Conservation (phyloP, 2,329 filamentous ascomycete genomes). For the Arachnopeziza araneosa region DNA sequence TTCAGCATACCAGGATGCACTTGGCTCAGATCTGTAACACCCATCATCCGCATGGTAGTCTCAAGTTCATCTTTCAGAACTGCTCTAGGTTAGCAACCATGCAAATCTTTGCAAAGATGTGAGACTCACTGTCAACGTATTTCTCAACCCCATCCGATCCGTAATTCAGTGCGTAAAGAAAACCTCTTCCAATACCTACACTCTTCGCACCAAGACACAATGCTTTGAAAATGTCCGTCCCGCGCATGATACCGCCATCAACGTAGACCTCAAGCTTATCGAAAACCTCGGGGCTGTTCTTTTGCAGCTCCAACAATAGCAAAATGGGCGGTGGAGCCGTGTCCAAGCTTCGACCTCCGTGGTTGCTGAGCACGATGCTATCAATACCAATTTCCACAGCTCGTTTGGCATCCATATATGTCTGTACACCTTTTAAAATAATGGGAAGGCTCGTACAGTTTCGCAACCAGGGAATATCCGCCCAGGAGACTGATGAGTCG, state of each 20-base stretch:
- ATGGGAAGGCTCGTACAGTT: slow-evolving; percentile 49
- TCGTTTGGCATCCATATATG: slow-evolving; percentile 54
- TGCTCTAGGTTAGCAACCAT: slow-evolving; percentile 20
- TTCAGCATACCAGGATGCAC: slow-evolving; percentile 58
- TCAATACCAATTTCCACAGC: slow-evolving; percentile 57
- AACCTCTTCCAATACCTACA: slow-evolving; percentile 57
- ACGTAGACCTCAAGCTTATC: slow-evolving; percentile 55
- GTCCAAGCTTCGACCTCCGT: slow-evolving; percentile 56
- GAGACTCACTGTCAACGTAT: slow-evolving; percentile 44
- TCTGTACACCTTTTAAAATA: slow-evolving; percentile 67
- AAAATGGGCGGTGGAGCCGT: slow-evolving; percentile 50
- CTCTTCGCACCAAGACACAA: slow-evolving; percentile 59
- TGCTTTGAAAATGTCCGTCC: slow-evolving; percentile 63
- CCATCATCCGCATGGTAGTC: slow-evolving; percentile 61
- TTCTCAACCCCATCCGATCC: slow-evolving; percentile 53
- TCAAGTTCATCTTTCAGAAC: slow-evolving; percentile 56
- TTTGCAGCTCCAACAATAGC: slow-evolving; percentile 57
- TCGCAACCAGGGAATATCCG: slow-evolving; percentile 61
- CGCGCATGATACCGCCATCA: slow-evolving; percentile 60
- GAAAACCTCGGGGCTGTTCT: slow-evolving; percentile 55
- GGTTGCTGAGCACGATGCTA: slow-evolving; percentile 65
- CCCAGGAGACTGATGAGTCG: slow-evolving; percentile 54
- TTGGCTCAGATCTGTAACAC: slow-evolving; percentile 54
- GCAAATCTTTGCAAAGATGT: neutral
- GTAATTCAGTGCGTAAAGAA: slow-evolving; percentile 56